phyloP scores from a whole-genome alignment of 768 basidiomycete species.

The Chalciporus sphaerocephalus region DNA sequence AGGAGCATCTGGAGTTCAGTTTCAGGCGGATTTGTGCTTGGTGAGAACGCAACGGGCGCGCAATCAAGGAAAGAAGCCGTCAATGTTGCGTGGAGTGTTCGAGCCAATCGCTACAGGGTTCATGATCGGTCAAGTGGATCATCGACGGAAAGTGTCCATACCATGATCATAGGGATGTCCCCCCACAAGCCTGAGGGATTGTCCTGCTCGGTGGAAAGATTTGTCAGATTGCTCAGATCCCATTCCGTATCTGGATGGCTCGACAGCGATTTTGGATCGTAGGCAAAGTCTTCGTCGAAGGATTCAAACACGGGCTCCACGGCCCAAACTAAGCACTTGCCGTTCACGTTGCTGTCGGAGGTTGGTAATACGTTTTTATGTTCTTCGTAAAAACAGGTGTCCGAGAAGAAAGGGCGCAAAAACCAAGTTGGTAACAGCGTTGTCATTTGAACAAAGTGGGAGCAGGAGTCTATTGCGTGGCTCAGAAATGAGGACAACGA shows the following conservation, averaged over 20 bases:
- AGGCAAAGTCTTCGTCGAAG: conserved; percentile 30
- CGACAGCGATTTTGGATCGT: conserved; percentile 17
- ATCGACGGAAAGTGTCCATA: conserved; percentile 18
- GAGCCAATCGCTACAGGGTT: conserved; percentile 55
- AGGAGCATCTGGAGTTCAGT: conserved; percentile 57
- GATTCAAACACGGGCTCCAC: conserved; percentile 22
- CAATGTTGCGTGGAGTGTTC: conserved; percentile 72
- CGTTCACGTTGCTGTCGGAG: conserved; percentile 2
- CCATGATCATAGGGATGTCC: conserved; percentile 25
- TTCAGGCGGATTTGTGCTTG: conserved; percentile 53
- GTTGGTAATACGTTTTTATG: conserved; percentile 49
- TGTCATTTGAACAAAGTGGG: conserved; percentile 8
- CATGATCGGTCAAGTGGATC: conserved; percentile 13
- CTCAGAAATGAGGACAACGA: conserved; percentile 69
- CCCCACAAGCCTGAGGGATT: conserved; percentile 11
- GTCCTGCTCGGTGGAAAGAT: conserved; percentile 15
- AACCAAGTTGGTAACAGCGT: conserved; percentile 54
- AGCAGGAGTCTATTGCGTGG: conserved; percentile 35
- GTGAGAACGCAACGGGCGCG: conserved; percentile 77
- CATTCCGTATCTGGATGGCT: conserved; percentile 22
- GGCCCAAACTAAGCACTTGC: conserved; percentile 25
- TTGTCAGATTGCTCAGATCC: conserved; percentile 34
- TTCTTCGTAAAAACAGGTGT: conserved; percentile 44
- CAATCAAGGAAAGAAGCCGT: conserved; percentile 84
- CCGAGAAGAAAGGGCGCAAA: conserved; percentile 55